Conservation (phyloP, 805 yeast species). For the Cyberlindnera americana region DNA sequence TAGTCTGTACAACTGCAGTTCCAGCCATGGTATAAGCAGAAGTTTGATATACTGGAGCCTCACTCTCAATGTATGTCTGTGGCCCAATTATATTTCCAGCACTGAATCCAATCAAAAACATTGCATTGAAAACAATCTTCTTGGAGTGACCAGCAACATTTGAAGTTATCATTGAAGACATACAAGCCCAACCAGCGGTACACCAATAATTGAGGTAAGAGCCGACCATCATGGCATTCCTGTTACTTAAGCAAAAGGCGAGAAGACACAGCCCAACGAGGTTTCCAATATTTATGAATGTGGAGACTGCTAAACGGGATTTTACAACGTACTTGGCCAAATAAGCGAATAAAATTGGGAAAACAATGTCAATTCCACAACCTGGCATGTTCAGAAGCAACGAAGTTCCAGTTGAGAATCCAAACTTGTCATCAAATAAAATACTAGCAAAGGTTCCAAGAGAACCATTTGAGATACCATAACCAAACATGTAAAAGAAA, state of each 20-base stretch:
- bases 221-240: constrained; percentile 25
- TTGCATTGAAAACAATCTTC: constrained; percentile 54
- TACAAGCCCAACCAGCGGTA: constrained; percentile 35
- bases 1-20: constrained; percentile 5
- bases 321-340: constrained; percentile 21
- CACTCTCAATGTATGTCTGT: constrained; percentile 54
- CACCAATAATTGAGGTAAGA: constrained; percentile 31
- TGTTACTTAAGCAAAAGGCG: constrained; percentile 32
- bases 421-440: constrained; percentile 12
- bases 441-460: constrained; percentile 18
- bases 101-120: constrained; percentile 59
- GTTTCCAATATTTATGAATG: constrained; percentile 20
- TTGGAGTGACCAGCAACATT: constrained; percentile 73
- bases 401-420: constrained; percentile 10
- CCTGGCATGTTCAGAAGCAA: constrained; percentile 32
- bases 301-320: constrained; percentile 22
- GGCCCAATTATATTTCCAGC: constrained; percentile 71
- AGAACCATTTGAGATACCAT: constrained; percentile 52
- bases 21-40: constrained; percentile 10
- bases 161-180: constrained; percentile 33
- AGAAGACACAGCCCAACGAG: constrained; percentile 32
- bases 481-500: constrained; percentile 37
- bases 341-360: constrained; percentile 17
- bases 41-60: constrained; percentile 57
- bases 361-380: constrained; percentile 26